Evolutionary conservation across 208 protist genomes (phyloP).

Genomic region (Crithidia brevicula): DNA sequence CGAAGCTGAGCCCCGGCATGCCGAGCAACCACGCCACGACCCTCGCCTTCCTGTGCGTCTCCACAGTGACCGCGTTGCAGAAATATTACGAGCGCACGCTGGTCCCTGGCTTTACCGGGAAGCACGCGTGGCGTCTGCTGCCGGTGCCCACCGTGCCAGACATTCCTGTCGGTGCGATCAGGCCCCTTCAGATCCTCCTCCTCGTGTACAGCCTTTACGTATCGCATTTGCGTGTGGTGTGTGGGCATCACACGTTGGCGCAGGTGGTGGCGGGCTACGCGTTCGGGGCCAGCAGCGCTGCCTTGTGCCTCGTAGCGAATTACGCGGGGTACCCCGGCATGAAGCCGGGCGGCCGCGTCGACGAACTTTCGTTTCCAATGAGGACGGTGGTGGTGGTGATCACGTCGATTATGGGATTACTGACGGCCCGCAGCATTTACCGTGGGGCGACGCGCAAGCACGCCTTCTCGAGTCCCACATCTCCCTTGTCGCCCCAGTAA

Average conservation of each 20-base stretch:
- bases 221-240: slow-evolving; percentile 35
- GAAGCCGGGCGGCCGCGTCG: slow-evolving; percentile 40
- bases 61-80: slow-evolving; percentile 34
- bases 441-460: background rate
- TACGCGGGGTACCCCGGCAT: slow-evolving; percentile 39
- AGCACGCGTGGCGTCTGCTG: background rate
- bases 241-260: slow-evolving; percentile 55
- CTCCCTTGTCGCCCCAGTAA: no score
- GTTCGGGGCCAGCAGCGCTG: slow-evolving; percentile 29
- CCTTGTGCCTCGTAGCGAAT: slow-evolving; percentile 29
- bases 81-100: background rate
- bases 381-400: slow-evolving; percentile 22
- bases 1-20: slow-evolving; percentile 64
- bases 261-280: slow-evolving; percentile 54
- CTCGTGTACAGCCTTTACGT: slow-evolving; percentile 48
- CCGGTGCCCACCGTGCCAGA: slow-evolving; percentile 9
- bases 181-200: slow-evolving; percentile 26
- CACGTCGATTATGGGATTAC: slow-evolving; percentile 20
- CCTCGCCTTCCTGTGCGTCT: slow-evolving; percentile 47
- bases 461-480: background rate
- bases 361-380: slow-evolving; percentile 33
- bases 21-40: slow-evolving; percentile 71
- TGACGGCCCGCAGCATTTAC: background rate
- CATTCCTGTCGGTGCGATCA: background rate
- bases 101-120: background rate